phyloP scores from a whole-genome alignment of 495 filamentous ascomycete genomes.

The Hypoxylon lenormandii region DNA sequence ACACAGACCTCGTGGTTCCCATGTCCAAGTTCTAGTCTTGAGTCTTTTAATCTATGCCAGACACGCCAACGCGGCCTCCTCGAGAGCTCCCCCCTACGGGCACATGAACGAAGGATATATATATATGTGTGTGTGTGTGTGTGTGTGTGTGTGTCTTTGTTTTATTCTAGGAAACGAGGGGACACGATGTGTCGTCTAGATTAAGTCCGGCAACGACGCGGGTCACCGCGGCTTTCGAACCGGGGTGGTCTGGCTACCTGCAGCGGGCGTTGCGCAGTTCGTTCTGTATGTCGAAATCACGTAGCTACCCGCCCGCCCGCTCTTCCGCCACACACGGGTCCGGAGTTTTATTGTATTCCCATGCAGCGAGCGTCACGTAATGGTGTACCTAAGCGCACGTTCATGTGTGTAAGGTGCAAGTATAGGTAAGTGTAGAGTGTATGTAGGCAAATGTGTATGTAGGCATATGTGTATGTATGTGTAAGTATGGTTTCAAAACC shows the following conservation, averaged over 20 bases:
- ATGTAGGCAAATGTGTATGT: too few relatives aligned
- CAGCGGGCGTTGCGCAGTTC: constrained; percentile 29
- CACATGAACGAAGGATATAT: constrained; percentile 5
- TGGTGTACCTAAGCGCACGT: neutral
- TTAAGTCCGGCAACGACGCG: constrained; percentile 18
- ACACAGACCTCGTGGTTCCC: neutral
- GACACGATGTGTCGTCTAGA: constrained; percentile 10
- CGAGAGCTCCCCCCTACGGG: neutral
- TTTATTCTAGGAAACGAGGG: neutral
- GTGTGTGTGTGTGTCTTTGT: too few relatives aligned
- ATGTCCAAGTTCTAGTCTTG: neutral
- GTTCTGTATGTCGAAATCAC: neutral
- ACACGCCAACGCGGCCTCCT: constrained; percentile 3
- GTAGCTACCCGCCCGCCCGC: constrained; percentile 16
- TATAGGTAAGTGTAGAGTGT: neutral
- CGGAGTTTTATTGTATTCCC: constrained; percentile 4
- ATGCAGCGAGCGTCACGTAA: neutral
- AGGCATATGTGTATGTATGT: too few relatives aligned
- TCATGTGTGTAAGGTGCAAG: neutral
- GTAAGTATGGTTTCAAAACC: neutral
- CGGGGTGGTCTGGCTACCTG: constrained; percentile 23
- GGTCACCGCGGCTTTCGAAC: constrained; percentile 16
- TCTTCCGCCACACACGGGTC: constrained; percentile 7
- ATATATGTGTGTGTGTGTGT: too few relatives aligned
- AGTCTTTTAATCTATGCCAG: constrained; percentile 23